These are phyloP conservation scores for Cryptococcus jaspeensis DNA, from an alignment of 1,284 basidiomycete genomes.

Conservation along the genomic window DNA sequence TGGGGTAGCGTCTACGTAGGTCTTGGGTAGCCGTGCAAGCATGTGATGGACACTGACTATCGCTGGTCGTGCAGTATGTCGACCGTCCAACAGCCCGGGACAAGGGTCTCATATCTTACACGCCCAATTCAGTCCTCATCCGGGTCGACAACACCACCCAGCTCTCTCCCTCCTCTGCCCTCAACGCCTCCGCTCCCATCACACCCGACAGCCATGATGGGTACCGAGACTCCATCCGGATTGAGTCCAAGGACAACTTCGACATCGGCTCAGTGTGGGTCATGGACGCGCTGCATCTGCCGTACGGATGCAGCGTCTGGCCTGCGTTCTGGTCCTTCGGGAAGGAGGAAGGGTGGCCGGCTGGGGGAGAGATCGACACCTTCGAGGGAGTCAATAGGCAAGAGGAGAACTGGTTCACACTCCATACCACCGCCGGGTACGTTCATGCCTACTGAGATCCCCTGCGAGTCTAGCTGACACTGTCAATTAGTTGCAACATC, in stretches of 20 bases:
- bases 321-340: slow-evolving; percentile 54
- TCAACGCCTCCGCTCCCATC: no score
- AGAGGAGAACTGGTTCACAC: slow-evolving; percentile 72
- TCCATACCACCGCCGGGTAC: slow-evolving; percentile 59
- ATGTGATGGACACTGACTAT: neutral
- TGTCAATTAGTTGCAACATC: no score
- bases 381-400: slow-evolving; percentile 74
- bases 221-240: slow-evolving; percentile 69
- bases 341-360: slow-evolving; percentile 51
- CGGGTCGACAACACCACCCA: slow-evolving; percentile 44
- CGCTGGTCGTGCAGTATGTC: slow-evolving; percentile 56
- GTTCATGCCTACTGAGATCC: slow-evolving; percentile 5
- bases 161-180: no score
- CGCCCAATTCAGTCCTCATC: slow-evolving; percentile 65
- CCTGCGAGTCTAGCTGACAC: slow-evolving; percentile 24
- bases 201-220: slow-evolving; percentile 54
- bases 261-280: slow-evolving; percentile 66
- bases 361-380: slow-evolving; percentile 83
- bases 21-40: neutral
- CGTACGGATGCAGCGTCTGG: slow-evolving; percentile 50
- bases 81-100: slow-evolving; percentile 54
- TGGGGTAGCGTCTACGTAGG: slow-evolving; percentile 20
- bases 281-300: slow-evolving; percentile 66
- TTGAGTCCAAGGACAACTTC: slow-evolving; percentile 61
- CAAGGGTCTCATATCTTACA: slow-evolving; percentile 63